Base-by-base conservation (phyloP, 2,329 filamentous ascomycete genomes). In the Claviceps quebecensis region DNA sequence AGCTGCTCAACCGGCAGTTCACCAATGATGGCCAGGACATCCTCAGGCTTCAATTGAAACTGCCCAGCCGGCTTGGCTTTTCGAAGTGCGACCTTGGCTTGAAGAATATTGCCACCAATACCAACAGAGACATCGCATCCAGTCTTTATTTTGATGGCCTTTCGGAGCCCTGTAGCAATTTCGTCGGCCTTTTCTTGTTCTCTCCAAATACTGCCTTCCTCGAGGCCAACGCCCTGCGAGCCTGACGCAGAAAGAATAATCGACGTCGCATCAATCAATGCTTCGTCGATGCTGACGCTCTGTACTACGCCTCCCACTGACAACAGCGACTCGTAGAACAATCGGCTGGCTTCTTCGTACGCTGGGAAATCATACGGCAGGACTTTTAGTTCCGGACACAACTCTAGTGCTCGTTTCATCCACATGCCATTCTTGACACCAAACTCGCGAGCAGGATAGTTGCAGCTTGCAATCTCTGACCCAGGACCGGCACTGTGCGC, bases 341-440 rank as follows among this genome's bases (percentile, higher is more conserved):
- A 75, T 52, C 80, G 77, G 61, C 93, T 98, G 1, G 90, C 88
- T 54, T 90, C 85, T 70, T 98, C 93, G 58, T 98, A 98, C 0
- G 83, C 91, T 2, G 86, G 84, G 62, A 97, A 98, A 61, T 98
- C 90, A 60, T 98, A 98, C 0, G 90, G 87, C n/a, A 98, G 64
- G 1, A 97, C 83, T 58, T 94, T 89, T 17, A 98, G 72, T 22
- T 88, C 80, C 0, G 91, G 84, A 61, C 89, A 98, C 17, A 93
- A 66, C 57, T 93, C 84, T 53, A 84, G 74, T 0, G 93, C 93
- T 37, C 78, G 76, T 64, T 91, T 94, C 91, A 98, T 97, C 93
- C 94, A 98, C 93, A 97, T 98, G 39, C 94, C 94, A 59, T 98
- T 98, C 63, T 90, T 95, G 51, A 98, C 76, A 1, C 91, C 91